Evolutionary conservation across 2,329 filamentous ascomycete genomes (phyloP), one percentile per base, ranked within the genome.

Genomic region (Penicillium sp.): DNA sequence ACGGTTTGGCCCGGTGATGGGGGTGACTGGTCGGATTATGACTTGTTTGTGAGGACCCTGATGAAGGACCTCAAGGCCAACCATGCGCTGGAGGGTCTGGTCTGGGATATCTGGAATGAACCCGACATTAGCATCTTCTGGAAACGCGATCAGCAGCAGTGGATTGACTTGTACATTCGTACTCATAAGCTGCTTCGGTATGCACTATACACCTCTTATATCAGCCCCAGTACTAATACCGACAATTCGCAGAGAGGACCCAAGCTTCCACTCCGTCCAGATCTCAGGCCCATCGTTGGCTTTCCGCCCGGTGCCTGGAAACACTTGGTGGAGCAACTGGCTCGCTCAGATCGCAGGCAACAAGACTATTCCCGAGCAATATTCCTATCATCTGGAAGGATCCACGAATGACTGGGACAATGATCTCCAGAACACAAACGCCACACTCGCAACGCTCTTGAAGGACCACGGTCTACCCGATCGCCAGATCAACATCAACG

Each of bases 31-130:
- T 69, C 72, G 1, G 64, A 71, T 19, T 81, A 74, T 62, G 80
- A 84, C 52, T 58, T 61, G 0, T 83, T 81, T 55, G 60, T 82
- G 1, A 69, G 73, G 0, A 73, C 73, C 22, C 14, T 69, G n/a
- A 57, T 68, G 37, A 37, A 55, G 11, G 68, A 70, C 41, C 58
- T 69, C 13, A 59, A 65, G 31, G 19, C 56, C 3, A 63, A 69
- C 50, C 55, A 70, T 44, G 73, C 74, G 64, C 59, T 73, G 4
- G 62, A 69, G 0, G 75, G 73, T 0, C 61, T 84, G 0, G 71
- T 80, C 0, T 69, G 80, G 10, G 83, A 85, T 53, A 77, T 83
- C 37, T 85, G 82, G 82, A 85, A 85, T 56, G 82, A 85, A 68
- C 80, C 82, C 0, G 82, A 84, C 55, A 58, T 62, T 10, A 44